A percentile compares a stretch with the other conserved stretches of the same genome.
Evolutionary conservation across 306 rosid species (phyloP).

Genomic region (Hippophae gyantsensis): DNA sequence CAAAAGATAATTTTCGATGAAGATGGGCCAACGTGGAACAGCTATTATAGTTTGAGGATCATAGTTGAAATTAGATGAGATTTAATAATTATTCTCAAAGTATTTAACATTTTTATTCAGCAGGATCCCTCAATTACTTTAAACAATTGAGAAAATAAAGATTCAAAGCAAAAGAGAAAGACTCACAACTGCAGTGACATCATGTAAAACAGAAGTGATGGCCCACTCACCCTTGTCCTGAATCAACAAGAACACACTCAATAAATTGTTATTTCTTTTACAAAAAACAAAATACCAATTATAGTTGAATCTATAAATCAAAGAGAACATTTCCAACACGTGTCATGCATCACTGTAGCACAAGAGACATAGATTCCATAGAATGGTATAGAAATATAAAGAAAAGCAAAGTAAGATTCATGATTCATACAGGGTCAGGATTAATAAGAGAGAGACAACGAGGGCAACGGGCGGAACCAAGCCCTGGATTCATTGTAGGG

Average conservation of each 20-base stretch:
- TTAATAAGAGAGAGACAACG: constrained; percentile 76
- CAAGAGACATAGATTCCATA: background rate
- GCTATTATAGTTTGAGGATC: no score
- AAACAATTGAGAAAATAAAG: background rate
- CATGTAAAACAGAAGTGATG: constrained; percentile 64
- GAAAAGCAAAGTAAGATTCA: background rate
- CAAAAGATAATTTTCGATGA: no score
- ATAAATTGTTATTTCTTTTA: background rate
- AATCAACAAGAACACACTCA: constrained; percentile 4
- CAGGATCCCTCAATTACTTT: no score
- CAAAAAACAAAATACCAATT: no score
- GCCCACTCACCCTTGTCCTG: constrained; percentile 78
- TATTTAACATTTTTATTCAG: no score
- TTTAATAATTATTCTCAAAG: no score
- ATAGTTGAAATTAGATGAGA: no score
- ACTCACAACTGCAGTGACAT: constrained; percentile 68
- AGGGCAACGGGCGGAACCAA: constrained; percentile 81
- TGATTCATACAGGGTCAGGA: constrained; percentile 35
- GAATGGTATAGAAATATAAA: background rate
- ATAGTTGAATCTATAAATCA: background rate
- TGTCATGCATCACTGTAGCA: background rate
- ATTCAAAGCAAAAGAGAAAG: background rate
- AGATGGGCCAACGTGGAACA: no score
- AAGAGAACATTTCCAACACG: constrained; percentile 19
- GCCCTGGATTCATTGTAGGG: constrained; percentile 86